Evolutionary conservation across 2,329 filamentous ascomycete species (phyloP).

Genomic region (Cladosporium sp.): DNA sequence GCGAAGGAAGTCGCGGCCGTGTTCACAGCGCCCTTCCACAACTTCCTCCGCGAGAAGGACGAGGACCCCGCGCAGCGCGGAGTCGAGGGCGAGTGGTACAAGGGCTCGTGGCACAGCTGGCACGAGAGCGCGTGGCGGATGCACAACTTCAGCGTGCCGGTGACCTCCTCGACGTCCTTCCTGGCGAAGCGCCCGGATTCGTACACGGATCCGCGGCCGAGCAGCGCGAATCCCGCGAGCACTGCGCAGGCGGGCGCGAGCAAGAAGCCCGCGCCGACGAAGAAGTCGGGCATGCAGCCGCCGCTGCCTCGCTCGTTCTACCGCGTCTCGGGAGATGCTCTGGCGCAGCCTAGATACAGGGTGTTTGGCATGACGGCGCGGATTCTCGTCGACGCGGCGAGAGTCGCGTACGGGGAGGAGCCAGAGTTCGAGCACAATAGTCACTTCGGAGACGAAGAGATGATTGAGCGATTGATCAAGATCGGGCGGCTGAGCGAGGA

Average conservation of each 20-base stretch:
- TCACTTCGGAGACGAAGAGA: conserved; percentile 60
- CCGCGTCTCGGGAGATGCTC: conserved; percentile 20
- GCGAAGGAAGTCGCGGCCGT: conserved; percentile 89
- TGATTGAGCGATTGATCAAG: conserved; percentile 52
- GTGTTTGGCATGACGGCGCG: conserved; percentile 95
- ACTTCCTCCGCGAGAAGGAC: conserved; percentile 64
- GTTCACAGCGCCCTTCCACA: conserved; percentile 81
- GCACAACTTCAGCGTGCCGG: conserved; percentile 88
- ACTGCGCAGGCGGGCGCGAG: neutral
- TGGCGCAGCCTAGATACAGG: conserved; percentile 51
- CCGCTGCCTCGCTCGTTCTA: conserved; percentile 26
- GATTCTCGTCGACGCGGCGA: conserved; percentile 80
- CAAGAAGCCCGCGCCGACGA: neutral
- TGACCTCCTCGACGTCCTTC: conserved; percentile 60
- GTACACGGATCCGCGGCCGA: conserved; percentile 17
- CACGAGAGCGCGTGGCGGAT: conserved; percentile 73
- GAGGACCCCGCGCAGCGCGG: conserved; percentile 37
- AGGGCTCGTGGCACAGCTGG: conserved; percentile 74
- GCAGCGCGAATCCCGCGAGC: conserved; percentile 3
- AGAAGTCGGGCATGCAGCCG: conserved; percentile 14
- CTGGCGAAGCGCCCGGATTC: conserved; percentile 22
- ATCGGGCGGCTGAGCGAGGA: conserved; percentile 51
- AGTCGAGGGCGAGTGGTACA: conserved; percentile 66
- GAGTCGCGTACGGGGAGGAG: conserved; percentile 73
- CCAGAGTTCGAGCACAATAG: conserved; percentile 75